These are phyloP conservation scores for Tephrocybe sp. DNA, from an alignment of 768 basidiomycete genomes.

Conservation along the genomic window DNA sequence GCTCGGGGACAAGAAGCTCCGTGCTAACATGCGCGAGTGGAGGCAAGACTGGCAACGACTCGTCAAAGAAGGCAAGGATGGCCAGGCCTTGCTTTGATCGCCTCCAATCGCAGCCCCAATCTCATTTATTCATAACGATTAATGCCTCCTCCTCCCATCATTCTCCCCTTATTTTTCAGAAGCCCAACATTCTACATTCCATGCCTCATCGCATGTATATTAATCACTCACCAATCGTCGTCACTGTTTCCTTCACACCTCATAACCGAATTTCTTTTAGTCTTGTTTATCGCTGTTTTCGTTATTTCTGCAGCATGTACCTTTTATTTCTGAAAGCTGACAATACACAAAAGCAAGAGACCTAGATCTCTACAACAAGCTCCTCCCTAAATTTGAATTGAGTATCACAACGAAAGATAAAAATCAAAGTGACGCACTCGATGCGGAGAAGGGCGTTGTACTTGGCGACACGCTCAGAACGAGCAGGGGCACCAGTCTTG, in stretches of 20 bases:
- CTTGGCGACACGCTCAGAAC: constrained; percentile 95
- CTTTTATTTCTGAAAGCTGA: background rate
- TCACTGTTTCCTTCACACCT: background rate
- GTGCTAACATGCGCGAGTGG: constrained; percentile 72
- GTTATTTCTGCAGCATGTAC: constrained; percentile 5
- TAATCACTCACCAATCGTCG: background rate
- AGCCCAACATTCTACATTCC: background rate
- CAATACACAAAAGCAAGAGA: no score
- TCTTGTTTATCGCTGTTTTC: background rate
- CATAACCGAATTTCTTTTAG: background rate
- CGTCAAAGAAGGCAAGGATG: constrained; percentile 62
- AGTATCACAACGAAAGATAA: background rate
- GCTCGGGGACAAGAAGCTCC: constrained; percentile 60
- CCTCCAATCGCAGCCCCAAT: constrained; percentile 1
- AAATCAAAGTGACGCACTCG: constrained; percentile 55
- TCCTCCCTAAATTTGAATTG: constrained; percentile 59
- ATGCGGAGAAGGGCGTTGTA: constrained; percentile 90
- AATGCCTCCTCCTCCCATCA: background rate
- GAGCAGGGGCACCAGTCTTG: constrained; percentile 97
- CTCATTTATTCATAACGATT: constrained; percentile 9
- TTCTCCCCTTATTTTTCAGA: background rate
- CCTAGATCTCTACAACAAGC: no score
- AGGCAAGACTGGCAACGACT: constrained; percentile 75
- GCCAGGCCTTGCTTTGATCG: constrained; percentile 39
- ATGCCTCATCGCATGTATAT: constrained; percentile 4